Evolutionary conservation across 2,329 filamentous ascomycete genomes (phyloP), one percentile per base, ranked within the genome.

Genomic region (Coleophoma eucalyptorum): DNA sequence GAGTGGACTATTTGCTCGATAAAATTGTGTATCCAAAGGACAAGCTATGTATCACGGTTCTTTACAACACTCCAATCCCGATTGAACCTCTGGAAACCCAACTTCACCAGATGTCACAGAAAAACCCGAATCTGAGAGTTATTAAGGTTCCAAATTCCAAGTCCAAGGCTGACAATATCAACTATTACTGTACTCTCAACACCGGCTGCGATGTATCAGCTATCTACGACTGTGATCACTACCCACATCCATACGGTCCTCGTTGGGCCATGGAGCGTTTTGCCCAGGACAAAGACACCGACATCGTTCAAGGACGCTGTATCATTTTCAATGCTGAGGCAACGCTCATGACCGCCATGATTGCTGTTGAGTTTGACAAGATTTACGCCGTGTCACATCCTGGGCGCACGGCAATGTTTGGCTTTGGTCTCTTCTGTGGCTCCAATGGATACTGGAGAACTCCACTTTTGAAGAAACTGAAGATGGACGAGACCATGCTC

Each of bases 351-450:
- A 69, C 74, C 1, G 69, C 65, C 43, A 72, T 77, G 71, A 75
- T 77, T 15, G 67, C 71, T 2, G 69, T 76, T 33, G 74, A 77
- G 54, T 77, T 77, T 50, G 74, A 77, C 60, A 76, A 76, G 59
- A 77, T 77, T 52, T 77, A 77, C 55, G 74, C 73, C 2, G 73
- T 76, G 11, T 75, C 74, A 11, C 74, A 77, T 55, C 74, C 74
- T 2, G 74, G 74, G 5, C 68, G 74, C 10, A 68, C 72, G 10
- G 65, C 69, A 5, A 70, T 76, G 66, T 76, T 70, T 60, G 69
- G 68, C 4, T 76, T 76, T 50, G 74, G 73, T 13, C 66, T 76
- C 5, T 76, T 77, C 62, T 75, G 72, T 48, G 74, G 74, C 7
- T 73, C 69, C 21, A 77, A 77, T 50, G 74, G 74, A 1, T 77